A percentile compares a stretch with the other conserved stretches of the same genome.
Evolutionary conservation across 148 eudicot genomes (phyloP).

Genomic region (Silene uniflora): DNA sequence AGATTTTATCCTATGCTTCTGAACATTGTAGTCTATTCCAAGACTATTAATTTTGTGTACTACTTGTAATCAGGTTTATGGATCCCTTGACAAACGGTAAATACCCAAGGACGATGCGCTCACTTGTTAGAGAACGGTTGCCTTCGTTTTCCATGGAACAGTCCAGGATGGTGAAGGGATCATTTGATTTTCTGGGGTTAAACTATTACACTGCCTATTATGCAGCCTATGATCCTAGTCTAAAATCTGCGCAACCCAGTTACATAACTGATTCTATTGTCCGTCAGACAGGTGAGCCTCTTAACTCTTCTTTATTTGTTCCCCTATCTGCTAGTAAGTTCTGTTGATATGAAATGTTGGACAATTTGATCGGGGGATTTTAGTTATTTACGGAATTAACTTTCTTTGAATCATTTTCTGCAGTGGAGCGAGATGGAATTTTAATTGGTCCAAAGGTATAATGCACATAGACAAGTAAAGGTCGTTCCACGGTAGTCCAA

Average conservation of each 20-base stretch:
- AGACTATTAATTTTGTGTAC: neutral
- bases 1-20: neutral
- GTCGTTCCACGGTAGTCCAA: too few species aligned
- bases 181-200: slow-evolving; percentile 58
- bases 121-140: slow-evolving; percentile 22
- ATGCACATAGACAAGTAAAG: too few species aligned
- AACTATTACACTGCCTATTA: slow-evolving; percentile 58
- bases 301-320: neutral
- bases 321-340: too few species aligned
- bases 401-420: neutral
- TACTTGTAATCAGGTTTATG: slow-evolving; percentile 23
- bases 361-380: neutral
- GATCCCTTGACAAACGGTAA: slow-evolving; percentile 32
- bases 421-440: slow-evolving; percentile 26
- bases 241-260: slow-evolving; percentile 23
- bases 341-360: neutral
- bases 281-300: slow-evolving; percentile 24
- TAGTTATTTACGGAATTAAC: neutral
- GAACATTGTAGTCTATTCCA: neutral
- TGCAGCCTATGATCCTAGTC: slow-evolving; percentile 31
- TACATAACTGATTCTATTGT: slow-evolving; percentile 24
- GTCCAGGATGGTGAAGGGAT: slow-evolving; percentile 29
- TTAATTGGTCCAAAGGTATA: slow-evolving; percentile 29
- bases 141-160: slow-evolving; percentile 26
- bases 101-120: slow-evolving; percentile 30